These are phyloP conservation scores for Fusarium armeniacum DNA, from an alignment of 2,329 filamentous ascomycete species.

Conservation along the genomic window DNA sequence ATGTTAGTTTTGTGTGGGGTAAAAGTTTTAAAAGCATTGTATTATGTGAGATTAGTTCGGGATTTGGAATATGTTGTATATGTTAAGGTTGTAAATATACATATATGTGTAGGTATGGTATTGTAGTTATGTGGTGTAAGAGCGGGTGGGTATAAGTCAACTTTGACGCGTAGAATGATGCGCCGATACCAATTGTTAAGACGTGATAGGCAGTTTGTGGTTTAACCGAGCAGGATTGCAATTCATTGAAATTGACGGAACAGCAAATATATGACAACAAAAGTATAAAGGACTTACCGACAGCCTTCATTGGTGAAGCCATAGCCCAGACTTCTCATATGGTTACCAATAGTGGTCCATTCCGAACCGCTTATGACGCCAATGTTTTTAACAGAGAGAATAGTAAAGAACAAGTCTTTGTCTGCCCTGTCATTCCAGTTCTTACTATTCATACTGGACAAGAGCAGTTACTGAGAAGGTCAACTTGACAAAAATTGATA, in stretches of 20 bases:
- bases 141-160: conserved; percentile 32
- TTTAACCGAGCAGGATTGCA: not conserved
- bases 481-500: conserved; percentile 37
- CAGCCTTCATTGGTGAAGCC: conserved; percentile 76
- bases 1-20: conserved; percentile 31
- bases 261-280: conserved; percentile 14
- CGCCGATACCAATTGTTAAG: conserved; percentile 14
- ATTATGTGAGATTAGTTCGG: not conserved
- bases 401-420: conserved; percentile 74
- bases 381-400: conserved; percentile 73
- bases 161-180: conserved; percentile 21
- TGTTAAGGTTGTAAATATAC: conserved; percentile 2
- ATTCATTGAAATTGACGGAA: not conserved
- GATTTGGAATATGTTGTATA: not conserved
- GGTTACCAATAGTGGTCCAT: conserved; percentile 73
- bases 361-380: conserved; percentile 73
- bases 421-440: conserved; percentile 74
- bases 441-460: conserved; percentile 64
- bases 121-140: not conserved
- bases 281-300: conserved; percentile 62
- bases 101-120: not conserved
- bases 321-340: conserved; percentile 71
- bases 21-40: not conserved
- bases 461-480: conserved; percentile 5
- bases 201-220: conserved; percentile 9